Conservation (phyloP, 139 green algal species). For the Chlamydomonas applanata region DNA sequence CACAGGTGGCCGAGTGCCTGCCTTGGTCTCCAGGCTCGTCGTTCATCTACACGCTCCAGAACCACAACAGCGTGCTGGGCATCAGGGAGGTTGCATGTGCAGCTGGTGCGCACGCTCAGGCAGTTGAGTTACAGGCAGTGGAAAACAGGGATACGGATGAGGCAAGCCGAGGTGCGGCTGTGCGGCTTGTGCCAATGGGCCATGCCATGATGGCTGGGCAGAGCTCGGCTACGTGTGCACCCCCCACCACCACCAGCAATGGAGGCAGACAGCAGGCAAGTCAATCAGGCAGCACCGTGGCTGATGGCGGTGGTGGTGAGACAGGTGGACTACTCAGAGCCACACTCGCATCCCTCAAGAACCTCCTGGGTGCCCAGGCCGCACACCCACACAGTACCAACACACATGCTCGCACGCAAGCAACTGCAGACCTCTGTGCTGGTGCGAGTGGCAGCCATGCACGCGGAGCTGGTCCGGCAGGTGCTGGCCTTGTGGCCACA, state of each 20-base stretch:
- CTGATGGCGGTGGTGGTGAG: too few species aligned
- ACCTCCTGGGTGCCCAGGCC: background rate
- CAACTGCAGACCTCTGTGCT: background rate
- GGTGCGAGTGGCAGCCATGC: background rate
- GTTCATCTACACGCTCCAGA: constrained; percentile 56
- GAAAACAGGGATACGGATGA: background rate
- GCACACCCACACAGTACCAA: background rate
- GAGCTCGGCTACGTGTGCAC: background rate
- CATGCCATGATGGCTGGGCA: background rate
- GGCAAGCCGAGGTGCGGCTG: background rate
- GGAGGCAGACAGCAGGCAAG: too few species aligned
- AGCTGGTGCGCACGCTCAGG: constrained; percentile 14
- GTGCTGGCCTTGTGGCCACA: background rate
- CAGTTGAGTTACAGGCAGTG: constrained; percentile 4
- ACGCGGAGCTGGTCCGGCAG: background rate
- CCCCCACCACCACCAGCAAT: constrained; percentile 23
- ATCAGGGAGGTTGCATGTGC: constrained; percentile 60
- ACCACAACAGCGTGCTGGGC: constrained; percentile 85
- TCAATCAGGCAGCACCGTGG: too few species aligned
- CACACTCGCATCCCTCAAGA: too few species aligned
- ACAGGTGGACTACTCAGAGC: too few species aligned
- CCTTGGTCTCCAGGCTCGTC: constrained; percentile 59
- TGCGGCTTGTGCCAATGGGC: background rate
- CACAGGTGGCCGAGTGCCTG: constrained; percentile 74
- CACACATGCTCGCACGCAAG: background rate